A percentile compares a stretch with the other conserved stretches of the same genome.
These are phyloP conservation scores for Aspergillus sp. DNA, from an alignment of 2,329 filamentous ascomycete genomes.

Conservation along the genomic window DNA sequence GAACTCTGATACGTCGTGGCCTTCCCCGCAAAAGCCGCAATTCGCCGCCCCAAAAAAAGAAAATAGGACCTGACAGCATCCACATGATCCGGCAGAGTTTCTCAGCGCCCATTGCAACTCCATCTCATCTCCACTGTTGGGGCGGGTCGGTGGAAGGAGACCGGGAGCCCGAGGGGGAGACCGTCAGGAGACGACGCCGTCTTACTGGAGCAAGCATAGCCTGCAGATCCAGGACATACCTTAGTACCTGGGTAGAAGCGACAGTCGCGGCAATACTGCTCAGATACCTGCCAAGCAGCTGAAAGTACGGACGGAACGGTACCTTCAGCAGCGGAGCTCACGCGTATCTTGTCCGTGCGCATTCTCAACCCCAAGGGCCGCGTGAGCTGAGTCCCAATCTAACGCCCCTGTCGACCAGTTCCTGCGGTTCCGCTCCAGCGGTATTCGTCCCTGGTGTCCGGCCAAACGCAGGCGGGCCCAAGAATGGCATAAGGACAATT, in stretches of 20 bases:
- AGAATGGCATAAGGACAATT: slow-evolving; percentile 6
- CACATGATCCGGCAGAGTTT: slow-evolving; percentile 25
- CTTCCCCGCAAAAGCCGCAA: slow-evolving; percentile 31
- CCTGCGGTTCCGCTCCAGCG: slow-evolving; percentile 24
- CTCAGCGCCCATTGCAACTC: slow-evolving; percentile 19
- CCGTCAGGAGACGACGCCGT: slow-evolving; percentile 5
- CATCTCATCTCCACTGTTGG: slow-evolving; percentile 16
- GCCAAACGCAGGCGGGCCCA: slow-evolving; percentile 10
- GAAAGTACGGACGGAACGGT: slow-evolving; percentile 6
- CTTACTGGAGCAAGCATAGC: background rate
- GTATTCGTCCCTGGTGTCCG: slow-evolving; percentile 18
- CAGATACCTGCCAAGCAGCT: too few species aligned
- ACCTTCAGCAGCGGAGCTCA: slow-evolving; percentile 19
- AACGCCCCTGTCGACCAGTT: slow-evolving; percentile 20
- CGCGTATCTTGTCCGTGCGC: slow-evolving; percentile 25
- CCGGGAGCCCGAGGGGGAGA: slow-evolving; percentile 16
- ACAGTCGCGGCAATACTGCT: background rate
- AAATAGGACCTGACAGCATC: slow-evolving; percentile 24
- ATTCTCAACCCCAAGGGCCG: slow-evolving; percentile 14
- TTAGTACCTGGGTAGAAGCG: slow-evolving; percentile 5
- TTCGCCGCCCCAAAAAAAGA: slow-evolving; percentile 24
- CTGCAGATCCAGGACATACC: too few species aligned
- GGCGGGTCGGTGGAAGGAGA: slow-evolving; percentile 11
- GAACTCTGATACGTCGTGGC: slow-evolving; percentile 24
- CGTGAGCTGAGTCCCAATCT: slow-evolving; percentile 21